Evolutionary conservation across 2,329 filamentous ascomycete genomes (phyloP).

Genomic region (Blumeria graminis): DNA sequence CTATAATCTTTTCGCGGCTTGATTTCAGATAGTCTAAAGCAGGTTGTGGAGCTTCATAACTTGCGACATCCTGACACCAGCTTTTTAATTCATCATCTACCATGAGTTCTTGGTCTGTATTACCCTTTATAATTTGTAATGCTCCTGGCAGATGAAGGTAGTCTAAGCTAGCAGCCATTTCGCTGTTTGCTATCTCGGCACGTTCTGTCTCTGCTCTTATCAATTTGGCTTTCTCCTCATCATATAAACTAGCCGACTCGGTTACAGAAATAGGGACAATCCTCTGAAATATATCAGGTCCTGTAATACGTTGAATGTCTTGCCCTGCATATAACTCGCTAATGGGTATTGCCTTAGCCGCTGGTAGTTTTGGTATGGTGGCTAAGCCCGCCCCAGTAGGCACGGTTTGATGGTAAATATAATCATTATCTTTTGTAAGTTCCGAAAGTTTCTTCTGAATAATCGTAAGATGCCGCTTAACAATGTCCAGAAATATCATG

Average conservation of each 20-base stretch:
- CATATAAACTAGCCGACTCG: conserved; percentile 87
- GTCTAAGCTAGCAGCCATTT: conserved; percentile 87
- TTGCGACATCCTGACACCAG: conserved; percentile 84
- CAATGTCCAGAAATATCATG: conserved; percentile 47
- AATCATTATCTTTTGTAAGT: conserved; percentile 81
- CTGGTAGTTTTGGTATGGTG: conserved; percentile 70
- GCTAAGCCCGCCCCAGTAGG: conserved; percentile 64
- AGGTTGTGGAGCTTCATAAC: conserved; percentile 52
- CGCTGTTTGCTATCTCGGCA: conserved; percentile 76
- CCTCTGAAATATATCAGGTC: conserved; percentile 88
- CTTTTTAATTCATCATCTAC: conserved; percentile 79
- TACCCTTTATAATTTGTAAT: conserved; percentile 75
- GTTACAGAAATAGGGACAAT: conserved; percentile 92
- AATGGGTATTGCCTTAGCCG: conserved; percentile 89
- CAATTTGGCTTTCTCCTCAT: conserved; percentile 94
- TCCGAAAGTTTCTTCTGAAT: conserved; percentile 61
- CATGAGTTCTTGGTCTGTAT: conserved; percentile 67
- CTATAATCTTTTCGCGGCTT: conserved; percentile 52
- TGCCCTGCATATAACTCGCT: conserved; percentile 92
- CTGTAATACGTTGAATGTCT: conserved; percentile 90
- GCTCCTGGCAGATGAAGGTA: conserved; percentile 79
- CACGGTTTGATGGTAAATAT: conserved; percentile 87
- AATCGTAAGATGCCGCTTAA: conserved; percentile 56
- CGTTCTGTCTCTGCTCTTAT: conserved; percentile 82
- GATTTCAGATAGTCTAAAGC: conserved; percentile 59